Conservation (phyloP, 805 yeast genomes). For the Zygosaccharomyces rouxii region DNA sequence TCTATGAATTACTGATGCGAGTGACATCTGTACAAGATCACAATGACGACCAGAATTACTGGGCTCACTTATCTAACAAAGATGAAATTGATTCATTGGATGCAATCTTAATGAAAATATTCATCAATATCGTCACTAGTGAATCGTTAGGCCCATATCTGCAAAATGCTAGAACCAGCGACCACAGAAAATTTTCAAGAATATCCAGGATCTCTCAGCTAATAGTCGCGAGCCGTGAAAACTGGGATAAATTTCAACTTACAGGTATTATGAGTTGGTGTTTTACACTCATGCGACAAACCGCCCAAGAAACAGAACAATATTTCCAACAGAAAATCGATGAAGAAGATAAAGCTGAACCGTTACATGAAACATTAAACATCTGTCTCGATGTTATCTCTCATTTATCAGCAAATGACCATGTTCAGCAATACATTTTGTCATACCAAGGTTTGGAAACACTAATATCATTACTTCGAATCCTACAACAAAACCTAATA, state of each 20-base stretch:
- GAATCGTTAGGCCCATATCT: constrained; percentile 37
- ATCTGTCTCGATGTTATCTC: constrained; percentile 36
- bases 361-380: constrained; percentile 31
- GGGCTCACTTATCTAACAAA: not conserved
- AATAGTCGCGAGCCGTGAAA: constrained; percentile 35
- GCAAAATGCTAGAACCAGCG: constrained; percentile 9
- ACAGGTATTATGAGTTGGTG: constrained; percentile 40
- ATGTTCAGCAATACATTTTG: constrained; percentile 35
- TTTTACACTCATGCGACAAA: constrained; percentile 30
- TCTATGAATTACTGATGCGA: constrained; percentile 19
- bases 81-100: constrained; percentile 18
- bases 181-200: constrained; percentile 12
- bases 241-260: constrained; percentile 38
- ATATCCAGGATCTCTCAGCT: constrained; percentile 32
- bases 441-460: constrained; percentile 38
- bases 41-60: constrained; percentile 12
- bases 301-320: constrained; percentile 18
- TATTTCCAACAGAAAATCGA: constrained; percentile 26
- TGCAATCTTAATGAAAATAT: constrained; percentile 26
- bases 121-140: constrained; percentile 30
- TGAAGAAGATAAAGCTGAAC: constrained; percentile 14
- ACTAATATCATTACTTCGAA: constrained; percentile 30
- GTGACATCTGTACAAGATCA: constrained; percentile 14
- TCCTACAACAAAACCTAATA: constrained; percentile 35
- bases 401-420: constrained; percentile 33